Evolutionary conservation across 2,329 filamentous ascomycete species (phyloP).

Genomic region (Colletotrichum euphorbiae): DNA sequence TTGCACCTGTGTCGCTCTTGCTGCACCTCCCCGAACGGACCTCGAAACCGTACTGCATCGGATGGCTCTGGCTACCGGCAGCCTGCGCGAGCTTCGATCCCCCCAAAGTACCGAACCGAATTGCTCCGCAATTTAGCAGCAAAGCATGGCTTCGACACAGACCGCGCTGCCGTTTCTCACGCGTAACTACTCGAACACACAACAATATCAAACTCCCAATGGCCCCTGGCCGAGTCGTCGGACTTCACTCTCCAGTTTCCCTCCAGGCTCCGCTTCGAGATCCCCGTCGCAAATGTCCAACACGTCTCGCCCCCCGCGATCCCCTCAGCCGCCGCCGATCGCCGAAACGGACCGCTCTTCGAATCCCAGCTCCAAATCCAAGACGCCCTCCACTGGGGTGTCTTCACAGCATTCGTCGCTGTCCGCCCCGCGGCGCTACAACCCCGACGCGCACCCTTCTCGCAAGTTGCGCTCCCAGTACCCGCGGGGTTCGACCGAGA

Average conservation of each 20-base stretch:
- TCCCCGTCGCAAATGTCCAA: conserved; percentile 69
- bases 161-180: conserved; percentile 57
- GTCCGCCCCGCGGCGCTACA: conserved; percentile 61
- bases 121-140: conserved; percentile 34
- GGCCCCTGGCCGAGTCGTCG: conserved; percentile 52
- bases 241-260: conserved; percentile 74
- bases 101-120: conserved; percentile 22
- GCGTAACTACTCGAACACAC: conserved; percentile 53
- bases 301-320: conserved; percentile 64
- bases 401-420: conserved; percentile 72
- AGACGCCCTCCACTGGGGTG: conserved; percentile 67
- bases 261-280: conserved; percentile 59
- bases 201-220: conserved; percentile 47
- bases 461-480: conserved; percentile 79
- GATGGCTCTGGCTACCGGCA: conserved; percentile 35
- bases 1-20: not conserved
- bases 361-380: conserved; percentile 69
- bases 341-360: conserved; percentile 67
- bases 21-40: conserved; percentile 39
- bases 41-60: conserved; percentile 29
- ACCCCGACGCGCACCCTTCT: conserved; percentile 62
- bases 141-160: conserved; percentile 53
- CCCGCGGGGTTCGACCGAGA: conserved; percentile 78
- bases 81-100: conserved; percentile 32
- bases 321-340: conserved; percentile 61